These are phyloP conservation scores for Penicillium fuscoglaucum DNA, from an alignment of 2,329 filamentous ascomycete species.

Conservation along the genomic window DNA sequence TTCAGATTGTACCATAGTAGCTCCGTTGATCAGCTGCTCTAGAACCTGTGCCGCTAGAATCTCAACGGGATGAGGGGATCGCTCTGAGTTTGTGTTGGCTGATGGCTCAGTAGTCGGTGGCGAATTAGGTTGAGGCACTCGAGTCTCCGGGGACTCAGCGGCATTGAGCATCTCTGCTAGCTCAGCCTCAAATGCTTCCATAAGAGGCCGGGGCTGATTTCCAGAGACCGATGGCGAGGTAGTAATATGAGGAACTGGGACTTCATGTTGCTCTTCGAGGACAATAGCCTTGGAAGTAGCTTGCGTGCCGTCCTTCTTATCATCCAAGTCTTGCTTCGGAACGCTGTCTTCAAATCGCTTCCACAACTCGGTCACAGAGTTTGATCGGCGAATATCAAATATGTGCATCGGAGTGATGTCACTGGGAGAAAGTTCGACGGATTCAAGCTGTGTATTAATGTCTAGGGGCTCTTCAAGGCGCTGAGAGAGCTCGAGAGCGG, in stretches of 20 bases:
- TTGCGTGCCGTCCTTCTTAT: slow-evolving; percentile 1
- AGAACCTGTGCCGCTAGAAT: slow-evolving; percentile 36
- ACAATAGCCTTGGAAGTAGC: slow-evolving; percentile 1
- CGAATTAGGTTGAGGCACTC: slow-evolving; percentile 13
- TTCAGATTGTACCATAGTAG: slow-evolving; percentile 40
- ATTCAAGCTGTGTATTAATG: slow-evolving; percentile 8
- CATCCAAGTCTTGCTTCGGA: not conserved
- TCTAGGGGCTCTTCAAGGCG: slow-evolving; percentile 47
- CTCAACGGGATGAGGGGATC: slow-evolving; percentile 29
- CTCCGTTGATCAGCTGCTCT: slow-evolving; percentile 35
- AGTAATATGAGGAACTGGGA: slow-evolving; percentile 10
- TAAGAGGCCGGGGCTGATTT: slow-evolving; percentile 33
- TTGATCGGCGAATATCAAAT: slow-evolving; percentile 48
- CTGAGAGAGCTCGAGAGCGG: slow-evolving; percentile 48
- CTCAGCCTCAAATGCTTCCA: slow-evolving; percentile 44
- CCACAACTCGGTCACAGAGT: slow-evolving; percentile 43
- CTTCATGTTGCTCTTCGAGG: slow-evolving; percentile 8
- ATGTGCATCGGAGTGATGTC: slow-evolving; percentile 42
- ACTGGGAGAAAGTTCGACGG: slow-evolving; percentile 12
- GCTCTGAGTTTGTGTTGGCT: slow-evolving; percentile 12
- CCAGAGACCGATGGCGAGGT: slow-evolving; percentile 13
- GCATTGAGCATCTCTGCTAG: slow-evolving; percentile 38
- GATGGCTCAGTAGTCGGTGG: slow-evolving; percentile 14
- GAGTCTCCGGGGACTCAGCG: slow-evolving; percentile 13
- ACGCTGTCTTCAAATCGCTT: slow-evolving; percentile 31